phyloP scores from a whole-genome alignment of 1,284 basidiomycete species.

The Anthracocystis setariae region DNA sequence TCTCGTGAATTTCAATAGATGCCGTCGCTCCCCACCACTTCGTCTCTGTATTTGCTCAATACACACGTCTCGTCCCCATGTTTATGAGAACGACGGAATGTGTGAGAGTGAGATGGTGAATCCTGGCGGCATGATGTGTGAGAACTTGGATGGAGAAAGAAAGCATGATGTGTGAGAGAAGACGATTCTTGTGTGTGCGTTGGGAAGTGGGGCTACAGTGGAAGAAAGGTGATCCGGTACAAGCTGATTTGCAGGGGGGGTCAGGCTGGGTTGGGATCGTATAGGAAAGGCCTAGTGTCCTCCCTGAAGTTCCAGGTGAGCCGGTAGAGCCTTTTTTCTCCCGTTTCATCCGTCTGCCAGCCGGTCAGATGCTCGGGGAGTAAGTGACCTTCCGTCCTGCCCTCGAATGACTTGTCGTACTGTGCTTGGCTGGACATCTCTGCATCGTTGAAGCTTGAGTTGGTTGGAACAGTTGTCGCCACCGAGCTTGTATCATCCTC shows the following conservation, averaged over 20 bases:
- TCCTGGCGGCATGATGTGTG: no score
- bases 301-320: slow-evolving; percentile 34
- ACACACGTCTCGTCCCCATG: not conserved
- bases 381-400: slow-evolving; percentile 6
- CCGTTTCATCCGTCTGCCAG: slow-evolving; percentile 24
- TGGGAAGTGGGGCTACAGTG: not conserved
- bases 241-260: not conserved
- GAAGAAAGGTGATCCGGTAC: not conserved
- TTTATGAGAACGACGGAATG: no score
- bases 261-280: slow-evolving; percentile 16
- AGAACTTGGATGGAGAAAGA: no score
- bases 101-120: no score
- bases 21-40: slow-evolving; percentile 10
- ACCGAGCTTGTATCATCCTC: slow-evolving; percentile 16
- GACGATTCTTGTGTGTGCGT: no score
- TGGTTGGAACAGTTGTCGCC: slow-evolving; percentile 21
- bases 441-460: slow-evolving; percentile 11
- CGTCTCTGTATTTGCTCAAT: slow-evolving; percentile 2
- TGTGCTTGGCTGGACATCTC: slow-evolving; percentile 4
- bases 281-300: slow-evolving; percentile 30
- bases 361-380: slow-evolving; percentile 16
- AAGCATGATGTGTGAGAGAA: no score
- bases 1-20: no score
- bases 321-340: slow-evolving; percentile 24
- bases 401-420: not conserved